Conservation (phyloP, 768 basidiomycete genomes). For the Collybia mongolica region DNA sequence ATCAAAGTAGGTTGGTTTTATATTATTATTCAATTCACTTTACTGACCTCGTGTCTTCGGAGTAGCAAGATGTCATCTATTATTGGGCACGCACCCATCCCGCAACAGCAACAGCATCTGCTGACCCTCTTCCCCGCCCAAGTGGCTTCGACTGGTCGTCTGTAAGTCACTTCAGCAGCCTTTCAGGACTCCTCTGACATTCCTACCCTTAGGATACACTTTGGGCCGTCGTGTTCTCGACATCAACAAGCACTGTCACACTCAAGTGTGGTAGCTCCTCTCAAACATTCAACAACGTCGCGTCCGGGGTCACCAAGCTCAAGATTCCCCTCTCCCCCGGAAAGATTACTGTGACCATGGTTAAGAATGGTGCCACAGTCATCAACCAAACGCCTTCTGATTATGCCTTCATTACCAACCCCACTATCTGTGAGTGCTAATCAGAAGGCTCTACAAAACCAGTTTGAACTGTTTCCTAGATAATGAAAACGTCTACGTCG, state of each 20-base stretch:
- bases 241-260: constrained; percentile 48
- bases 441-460: neutral
- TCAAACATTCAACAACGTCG: constrained; percentile 37
- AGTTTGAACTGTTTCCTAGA: constrained; percentile 30
- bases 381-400: constrained; percentile 46
- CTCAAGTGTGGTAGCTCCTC: constrained; percentile 42
- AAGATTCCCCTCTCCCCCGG: constrained; percentile 55
- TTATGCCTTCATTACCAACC: constrained; percentile 37
- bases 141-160: constrained; percentile 49
- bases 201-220: constrained; percentile 46
- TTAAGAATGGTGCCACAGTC: constrained; percentile 46
- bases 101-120: constrained; percentile 39
- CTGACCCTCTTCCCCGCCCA: constrained; percentile 46
- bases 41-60: neutral
- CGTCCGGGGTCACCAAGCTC: constrained; percentile 60
- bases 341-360: constrained; percentile 55
- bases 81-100: constrained; percentile 70
- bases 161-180: constrained; percentile 31
- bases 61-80: constrained; percentile 45
- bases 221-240: constrained; percentile 66
- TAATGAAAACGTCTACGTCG: constrained; percentile 65
- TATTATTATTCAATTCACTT: constrained; percentile 13
- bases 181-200: neutral
- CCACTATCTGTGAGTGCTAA: constrained; percentile 33
- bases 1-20: constrained; percentile 45